These are phyloP conservation scores for Silene coronaria DNA, from an alignment of 179 eudicot genomes.

Conservation along the genomic window DNA sequence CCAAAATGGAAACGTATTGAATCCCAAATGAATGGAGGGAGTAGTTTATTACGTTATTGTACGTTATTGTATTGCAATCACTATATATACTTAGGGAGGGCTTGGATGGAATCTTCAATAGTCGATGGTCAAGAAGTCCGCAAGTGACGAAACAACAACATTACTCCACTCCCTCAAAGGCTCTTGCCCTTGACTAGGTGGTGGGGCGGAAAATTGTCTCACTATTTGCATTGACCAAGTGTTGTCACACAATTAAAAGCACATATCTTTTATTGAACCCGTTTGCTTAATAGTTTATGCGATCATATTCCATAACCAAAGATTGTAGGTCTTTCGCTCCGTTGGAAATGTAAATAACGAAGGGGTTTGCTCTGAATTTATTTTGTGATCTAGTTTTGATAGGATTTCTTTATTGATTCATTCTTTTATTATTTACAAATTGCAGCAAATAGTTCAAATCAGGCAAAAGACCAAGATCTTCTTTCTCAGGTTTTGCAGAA, in stretches of 20 bases:
- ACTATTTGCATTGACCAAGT: no score
- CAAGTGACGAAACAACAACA: not conserved
- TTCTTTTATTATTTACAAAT: not conserved
- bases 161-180: no score
- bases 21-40: no score
- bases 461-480: slow-evolving; percentile 64
- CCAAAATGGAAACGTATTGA: no score
- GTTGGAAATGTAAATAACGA: no score
- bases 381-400: not conserved
- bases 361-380: not conserved
- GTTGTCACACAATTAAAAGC: no score
- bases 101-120: not conserved
- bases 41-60: not conserved
- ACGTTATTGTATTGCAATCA: not conserved
- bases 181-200: no score
- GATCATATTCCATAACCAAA: no score
- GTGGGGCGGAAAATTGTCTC: not conserved
- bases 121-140: not conserved
- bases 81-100: not conserved
- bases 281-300: no score
- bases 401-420: not conserved
- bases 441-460: slow-evolving; percentile 68
- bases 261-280: no score
- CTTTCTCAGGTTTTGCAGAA: slow-evolving; percentile 69
- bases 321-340: no score